Conservation (phyloP, 768 basidiomycete genomes). For the Baorangia bicolor region DNA sequence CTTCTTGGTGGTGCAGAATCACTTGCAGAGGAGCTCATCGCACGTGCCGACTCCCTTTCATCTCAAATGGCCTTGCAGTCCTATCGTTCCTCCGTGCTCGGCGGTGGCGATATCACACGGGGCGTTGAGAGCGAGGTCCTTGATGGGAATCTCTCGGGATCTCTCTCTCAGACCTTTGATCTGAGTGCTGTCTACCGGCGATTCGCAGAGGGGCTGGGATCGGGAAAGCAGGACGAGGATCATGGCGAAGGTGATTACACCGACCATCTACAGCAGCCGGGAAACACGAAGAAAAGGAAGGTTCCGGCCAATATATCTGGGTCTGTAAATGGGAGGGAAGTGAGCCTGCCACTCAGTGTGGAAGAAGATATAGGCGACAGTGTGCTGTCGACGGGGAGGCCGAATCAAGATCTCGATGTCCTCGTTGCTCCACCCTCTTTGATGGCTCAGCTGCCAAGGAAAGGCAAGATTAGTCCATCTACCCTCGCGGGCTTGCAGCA, state of each 20-base stretch:
- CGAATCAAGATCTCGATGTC: slow-evolving; percentile 25
- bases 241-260: slow-evolving; percentile 59
- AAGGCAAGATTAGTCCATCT: slow-evolving; percentile 54
- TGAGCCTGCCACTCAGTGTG: slow-evolving; percentile 40
- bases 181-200: slow-evolving; percentile 27
- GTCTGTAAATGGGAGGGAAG: slow-evolving; percentile 42
- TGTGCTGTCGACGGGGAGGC: slow-evolving; percentile 25
- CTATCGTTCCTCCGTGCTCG: slow-evolving; percentile 60
- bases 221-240: slow-evolving; percentile 47
- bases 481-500: slow-evolving; percentile 70
- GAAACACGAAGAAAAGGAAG: slow-evolving; percentile 87
- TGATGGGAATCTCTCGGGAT: slow-evolving; percentile 20
- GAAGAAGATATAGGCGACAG: slow-evolving; percentile 41
- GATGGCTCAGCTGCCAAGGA: slow-evolving; percentile 23
- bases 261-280: slow-evolving; percentile 72
- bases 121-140: slow-evolving; percentile 16
- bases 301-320: slow-evolving; percentile 64
- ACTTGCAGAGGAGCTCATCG: slow-evolving; percentile 57
- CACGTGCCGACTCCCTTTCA: slow-evolving; percentile 55
- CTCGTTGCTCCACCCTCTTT: slow-evolving; percentile 20
- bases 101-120: slow-evolving; percentile 41
- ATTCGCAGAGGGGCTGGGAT: slow-evolving; percentile 25
- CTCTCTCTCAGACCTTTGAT: slow-evolving; percentile 27
- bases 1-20: slow-evolving; percentile 43
- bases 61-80: slow-evolving; percentile 61